phyloP scores from a whole-genome alignment of 2,329 filamentous ascomycete genomes.

The Tolypocladium ophioglossoides region DNA sequence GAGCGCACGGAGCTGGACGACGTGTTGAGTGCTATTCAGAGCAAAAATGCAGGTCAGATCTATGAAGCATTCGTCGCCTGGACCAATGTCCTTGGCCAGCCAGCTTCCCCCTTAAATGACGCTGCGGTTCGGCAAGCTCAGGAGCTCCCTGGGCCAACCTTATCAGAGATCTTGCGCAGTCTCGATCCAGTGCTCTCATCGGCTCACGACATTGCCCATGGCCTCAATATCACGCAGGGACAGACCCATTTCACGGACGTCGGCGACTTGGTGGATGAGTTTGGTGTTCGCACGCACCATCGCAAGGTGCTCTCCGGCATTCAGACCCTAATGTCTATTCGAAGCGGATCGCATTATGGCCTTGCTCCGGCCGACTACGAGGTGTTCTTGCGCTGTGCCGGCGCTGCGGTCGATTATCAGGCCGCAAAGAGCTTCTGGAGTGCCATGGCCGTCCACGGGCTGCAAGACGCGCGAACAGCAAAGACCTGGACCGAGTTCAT shows the following conservation, averaged over 20 bases:
- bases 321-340: slow-evolving; percentile 20
- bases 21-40: slow-evolving; percentile 22
- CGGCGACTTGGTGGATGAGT: slow-evolving; percentile 26
- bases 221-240: slow-evolving; percentile 25
- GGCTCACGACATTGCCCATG: slow-evolving; percentile 36
- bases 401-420: slow-evolving; percentile 27
- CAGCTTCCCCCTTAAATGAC: slow-evolving; percentile 8
- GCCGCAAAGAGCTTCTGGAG: slow-evolving; percentile 25
- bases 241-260: slow-evolving; percentile 29
- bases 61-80: slow-evolving; percentile 16
- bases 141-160: slow-evolving; percentile 39
- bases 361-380: slow-evolving; percentile 31
- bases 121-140: slow-evolving; percentile 19
- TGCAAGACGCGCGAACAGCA: slow-evolving; percentile 19
- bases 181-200: slow-evolving; percentile 46
- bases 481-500: slow-evolving; percentile 34
- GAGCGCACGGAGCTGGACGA: slow-evolving; percentile 10
- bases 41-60: slow-evolving; percentile 12
- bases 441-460: slow-evolving; percentile 14
- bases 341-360: slow-evolving; percentile 14
- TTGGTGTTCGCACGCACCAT: slow-evolving; percentile 34
- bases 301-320: slow-evolving; percentile 23
- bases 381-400: slow-evolving; percentile 35
- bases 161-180: slow-evolving; percentile 52
- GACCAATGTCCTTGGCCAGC: slow-evolving; percentile 11